Conservation (phyloP, 129 eudicot genomes). For the Erigeron canadensis region DNA sequence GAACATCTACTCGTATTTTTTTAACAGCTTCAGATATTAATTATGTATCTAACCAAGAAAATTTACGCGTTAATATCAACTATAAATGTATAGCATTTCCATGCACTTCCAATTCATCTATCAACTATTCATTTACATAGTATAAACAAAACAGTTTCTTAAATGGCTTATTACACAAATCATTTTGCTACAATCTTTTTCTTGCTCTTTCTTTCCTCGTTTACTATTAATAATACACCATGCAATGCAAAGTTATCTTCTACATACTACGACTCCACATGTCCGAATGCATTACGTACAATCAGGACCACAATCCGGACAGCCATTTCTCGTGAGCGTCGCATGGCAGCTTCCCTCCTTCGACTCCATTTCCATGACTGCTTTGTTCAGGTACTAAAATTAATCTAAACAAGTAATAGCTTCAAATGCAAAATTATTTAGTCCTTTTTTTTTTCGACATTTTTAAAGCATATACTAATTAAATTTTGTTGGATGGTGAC, state of each 20-base stretch:
- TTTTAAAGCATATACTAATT: neutral
- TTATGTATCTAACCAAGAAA: neutral
- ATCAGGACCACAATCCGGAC: slow-evolving; percentile 9
- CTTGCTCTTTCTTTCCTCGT: neutral
- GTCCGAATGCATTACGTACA: slow-evolving; percentile 10
- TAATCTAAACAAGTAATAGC: too few species aligned
- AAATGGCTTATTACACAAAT: neutral
- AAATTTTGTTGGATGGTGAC: neutral
- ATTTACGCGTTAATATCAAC: neutral
- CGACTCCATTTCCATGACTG: slow-evolving; percentile 14
- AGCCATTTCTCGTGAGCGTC: slow-evolving; percentile 17
- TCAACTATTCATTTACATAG: neutral
- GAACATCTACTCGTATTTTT: too few species aligned
- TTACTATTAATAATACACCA: slow-evolving; percentile 1
- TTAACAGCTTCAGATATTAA: too few species aligned
- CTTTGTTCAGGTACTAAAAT: slow-evolving; percentile 4
- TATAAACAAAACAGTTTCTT: neutral
- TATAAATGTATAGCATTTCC: neutral
- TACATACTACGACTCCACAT: neutral
- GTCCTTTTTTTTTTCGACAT: too few species aligned
- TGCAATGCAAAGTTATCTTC: neutral
- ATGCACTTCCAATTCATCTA: neutral
- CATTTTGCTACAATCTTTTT: neutral
- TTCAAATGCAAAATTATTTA: too few species aligned
- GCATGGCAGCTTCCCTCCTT: slow-evolving; percentile 12